Conservation (phyloP, 2,329 filamentous ascomycete genomes). For the Cytospora paraplurivora region DNA sequence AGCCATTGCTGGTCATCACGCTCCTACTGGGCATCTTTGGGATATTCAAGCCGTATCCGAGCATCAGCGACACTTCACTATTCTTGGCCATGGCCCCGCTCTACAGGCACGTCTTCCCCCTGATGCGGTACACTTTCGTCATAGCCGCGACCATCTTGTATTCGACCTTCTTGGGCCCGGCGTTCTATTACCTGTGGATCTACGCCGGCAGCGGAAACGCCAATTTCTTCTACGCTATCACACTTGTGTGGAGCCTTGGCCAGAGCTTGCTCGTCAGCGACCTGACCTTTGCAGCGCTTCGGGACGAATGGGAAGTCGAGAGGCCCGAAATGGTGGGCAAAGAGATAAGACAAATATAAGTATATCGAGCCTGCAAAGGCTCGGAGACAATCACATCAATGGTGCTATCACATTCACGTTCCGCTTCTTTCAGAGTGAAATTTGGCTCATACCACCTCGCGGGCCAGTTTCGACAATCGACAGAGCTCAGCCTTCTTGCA, state of each 20-base stretch:
- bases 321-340: constrained; percentile 87
- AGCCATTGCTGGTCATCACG: constrained; percentile 83
- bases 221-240: constrained; percentile 99
- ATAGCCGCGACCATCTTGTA: constrained; percentile 83
- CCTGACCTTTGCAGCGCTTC: constrained; percentile 80
- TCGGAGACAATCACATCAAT: not conserved
- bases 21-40: constrained; percentile 87
- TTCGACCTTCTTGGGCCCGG: constrained; percentile 83
- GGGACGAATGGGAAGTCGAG: constrained; percentile 94
- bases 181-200: constrained; percentile 97
- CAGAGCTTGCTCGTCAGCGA: constrained; percentile 86
- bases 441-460: not conserved
- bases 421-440: not conserved
- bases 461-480: too few species aligned
- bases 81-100: constrained; percentile 83
- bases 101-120: constrained; percentile 87
- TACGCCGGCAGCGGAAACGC: constrained; percentile 97
- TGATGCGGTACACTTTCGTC: constrained; percentile 93
- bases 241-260: constrained; percentile 94
- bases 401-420: not conserved
- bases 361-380: not conserved
- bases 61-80: constrained; percentile 83
- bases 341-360: constrained; percentile 74
- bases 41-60: constrained; percentile 97
- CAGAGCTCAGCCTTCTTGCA: too few species aligned